Conservation (phyloP, 2,329 filamentous ascomycete genomes). For the Paracoccidioides brasiliensis region DNA sequence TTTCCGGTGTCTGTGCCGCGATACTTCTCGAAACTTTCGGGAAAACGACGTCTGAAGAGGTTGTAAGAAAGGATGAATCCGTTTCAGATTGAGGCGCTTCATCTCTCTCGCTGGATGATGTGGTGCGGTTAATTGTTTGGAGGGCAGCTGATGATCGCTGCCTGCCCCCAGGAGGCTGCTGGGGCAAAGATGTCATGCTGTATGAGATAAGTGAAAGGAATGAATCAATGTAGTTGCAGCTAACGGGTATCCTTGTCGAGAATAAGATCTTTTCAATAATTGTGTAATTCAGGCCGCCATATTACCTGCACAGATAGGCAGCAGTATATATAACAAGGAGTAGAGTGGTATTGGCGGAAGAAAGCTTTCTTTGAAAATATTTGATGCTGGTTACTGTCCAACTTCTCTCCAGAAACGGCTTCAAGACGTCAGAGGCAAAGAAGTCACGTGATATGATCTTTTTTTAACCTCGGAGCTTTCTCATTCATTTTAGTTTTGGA, state of each 20-base stretch:
- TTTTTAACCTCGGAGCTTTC: not conserved
- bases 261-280: no score
- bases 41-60: slow-evolving; percentile 8
- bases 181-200: slow-evolving; percentile 24
- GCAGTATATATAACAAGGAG: not conserved
- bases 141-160: slow-evolving; percentile 12
- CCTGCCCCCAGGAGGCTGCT: slow-evolving; percentile 19
- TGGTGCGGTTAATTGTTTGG: slow-evolving; percentile 10
- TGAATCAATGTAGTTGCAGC: not conserved
- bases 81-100: slow-evolving; percentile 2
- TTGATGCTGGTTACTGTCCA: no score
- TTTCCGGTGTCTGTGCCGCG: not conserved
- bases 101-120: slow-evolving; percentile 12
- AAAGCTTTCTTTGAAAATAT: no score
- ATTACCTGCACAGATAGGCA: not conserved
- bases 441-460: not conserved
- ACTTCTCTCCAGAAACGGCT: not conserved
- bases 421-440: slow-evolving; percentile 8
- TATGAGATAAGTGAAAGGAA: no score
- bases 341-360: not conserved
- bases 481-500: no score
- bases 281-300: not conserved
- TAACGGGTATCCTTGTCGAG: no score
- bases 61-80: not conserved
- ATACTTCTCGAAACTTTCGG: not conserved